These are phyloP conservation scores for Friedmanniomyces simplex DNA, from an alignment of 495 filamentous ascomycete genomes.

Conservation along the genomic window DNA sequence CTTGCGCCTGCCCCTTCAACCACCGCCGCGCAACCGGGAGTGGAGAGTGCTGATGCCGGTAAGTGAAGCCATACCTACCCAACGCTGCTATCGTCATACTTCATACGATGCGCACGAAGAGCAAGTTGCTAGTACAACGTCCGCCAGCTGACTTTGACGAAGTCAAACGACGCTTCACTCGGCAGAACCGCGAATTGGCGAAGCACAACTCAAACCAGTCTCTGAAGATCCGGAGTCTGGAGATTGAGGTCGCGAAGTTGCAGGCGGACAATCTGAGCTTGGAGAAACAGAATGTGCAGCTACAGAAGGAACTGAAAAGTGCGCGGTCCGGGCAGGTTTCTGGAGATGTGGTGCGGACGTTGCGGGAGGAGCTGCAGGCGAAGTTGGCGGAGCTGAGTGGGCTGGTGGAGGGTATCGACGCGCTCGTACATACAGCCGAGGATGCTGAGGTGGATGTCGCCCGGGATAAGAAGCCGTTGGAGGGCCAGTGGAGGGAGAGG, in stretches of 20 bases:
- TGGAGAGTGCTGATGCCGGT: slow-evolving; percentile 74
- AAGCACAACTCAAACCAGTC: slow-evolving; percentile 82
- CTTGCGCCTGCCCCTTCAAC: slow-evolving; percentile 24
- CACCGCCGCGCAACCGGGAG: slow-evolving; percentile 24
- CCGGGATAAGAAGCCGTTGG: slow-evolving; percentile 1
- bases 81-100: no score
- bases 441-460: neutral
- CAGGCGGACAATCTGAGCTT: slow-evolving; percentile 81
- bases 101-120: slow-evolving; percentile 19
- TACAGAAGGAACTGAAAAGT: slow-evolving; percentile 52
- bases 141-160: slow-evolving; percentile 21
- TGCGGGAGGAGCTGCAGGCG: slow-evolving; percentile 38
- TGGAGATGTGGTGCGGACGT: slow-evolving; percentile 19
- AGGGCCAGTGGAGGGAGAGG: slow-evolving; percentile 16
- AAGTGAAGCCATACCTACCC: slow-evolving; percentile 32
- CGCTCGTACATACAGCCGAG: neutral
- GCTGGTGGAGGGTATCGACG: slow-evolving; percentile 35
- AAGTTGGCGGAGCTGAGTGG: slow-evolving; percentile 51
- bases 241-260: slow-evolving; percentile 72
- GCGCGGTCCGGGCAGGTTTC: slow-evolving; percentile 13
- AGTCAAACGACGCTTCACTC: slow-evolving; percentile 80
- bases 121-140: slow-evolving; percentile 1
- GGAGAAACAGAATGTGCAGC: slow-evolving; percentile 62
- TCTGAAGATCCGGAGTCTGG: slow-evolving; percentile 74
- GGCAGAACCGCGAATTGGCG: slow-evolving; percentile 92